These are phyloP conservation scores for Helianthus tuberosus DNA, from an alignment of 129 eudicot species.

Conservation along the genomic window DNA sequence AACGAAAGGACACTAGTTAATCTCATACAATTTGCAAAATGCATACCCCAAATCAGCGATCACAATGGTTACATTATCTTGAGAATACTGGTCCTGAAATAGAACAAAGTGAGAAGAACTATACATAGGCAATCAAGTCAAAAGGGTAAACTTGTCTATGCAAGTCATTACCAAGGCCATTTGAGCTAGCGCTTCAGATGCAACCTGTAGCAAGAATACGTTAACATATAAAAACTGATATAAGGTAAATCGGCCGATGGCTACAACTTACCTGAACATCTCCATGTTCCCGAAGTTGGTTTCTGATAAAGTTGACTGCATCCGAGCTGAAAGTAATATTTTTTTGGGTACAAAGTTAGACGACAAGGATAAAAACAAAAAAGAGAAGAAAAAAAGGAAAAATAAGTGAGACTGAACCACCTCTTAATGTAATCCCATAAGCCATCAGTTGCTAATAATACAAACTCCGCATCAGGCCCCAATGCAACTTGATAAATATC, in stretches of 20 bases:
- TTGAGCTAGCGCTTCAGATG: slow-evolving; percentile 93
- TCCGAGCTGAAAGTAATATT: slow-evolving; percentile 64
- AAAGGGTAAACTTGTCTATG: slow-evolving; percentile 3
- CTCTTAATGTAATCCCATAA: slow-evolving; percentile 99
- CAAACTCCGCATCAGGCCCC: slow-evolving; percentile 81
- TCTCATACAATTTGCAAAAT: not conserved
- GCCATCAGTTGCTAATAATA: slow-evolving; percentile 95
- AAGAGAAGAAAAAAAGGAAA: not conserved
- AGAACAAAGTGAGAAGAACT: slow-evolving; percentile 8
- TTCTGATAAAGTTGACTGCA: slow-evolving; percentile 71
- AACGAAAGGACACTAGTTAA: not conserved
- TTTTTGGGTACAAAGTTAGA: slow-evolving; percentile 18
- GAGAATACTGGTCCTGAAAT: slow-evolving; percentile 75
- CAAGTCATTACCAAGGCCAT: slow-evolving; percentile 70
- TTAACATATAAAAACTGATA: slow-evolving; percentile 9
- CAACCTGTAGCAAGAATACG: slow-evolving; percentile 54
- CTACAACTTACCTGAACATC: slow-evolving; percentile 74
- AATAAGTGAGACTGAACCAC: slow-evolving; percentile 52
- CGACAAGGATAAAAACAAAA: not conserved
- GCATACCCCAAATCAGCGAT: slow-evolving; percentile 95
- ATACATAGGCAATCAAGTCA: slow-evolving; percentile 1
- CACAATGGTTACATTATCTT: slow-evolving; percentile 88
- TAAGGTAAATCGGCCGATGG: not conserved
- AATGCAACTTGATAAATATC: slow-evolving; percentile 72
- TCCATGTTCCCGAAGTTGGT: slow-evolving; percentile 91